Conservation (phyloP, 2,329 filamentous ascomycete species). For the Chaetoscypha palmicola region DNA sequence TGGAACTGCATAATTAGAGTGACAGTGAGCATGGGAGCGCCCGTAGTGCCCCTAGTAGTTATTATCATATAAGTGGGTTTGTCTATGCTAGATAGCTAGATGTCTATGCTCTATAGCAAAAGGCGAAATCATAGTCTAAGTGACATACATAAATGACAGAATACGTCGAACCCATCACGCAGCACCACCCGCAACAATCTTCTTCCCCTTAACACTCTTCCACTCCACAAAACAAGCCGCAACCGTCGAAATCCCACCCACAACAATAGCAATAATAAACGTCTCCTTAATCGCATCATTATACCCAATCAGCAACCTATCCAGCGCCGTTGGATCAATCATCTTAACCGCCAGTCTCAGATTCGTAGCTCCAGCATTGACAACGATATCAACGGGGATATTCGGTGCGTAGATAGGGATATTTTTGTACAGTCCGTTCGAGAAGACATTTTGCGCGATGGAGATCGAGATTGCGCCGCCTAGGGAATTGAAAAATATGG, state of each 20-base stretch:
- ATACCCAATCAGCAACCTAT: constrained; percentile 37
- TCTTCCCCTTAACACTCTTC: constrained; percentile 30
- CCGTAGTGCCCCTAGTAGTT: no score
- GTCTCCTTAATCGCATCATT: constrained; percentile 22
- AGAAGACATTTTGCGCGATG: constrained; percentile 46
- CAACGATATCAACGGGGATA: constrained; percentile 25
- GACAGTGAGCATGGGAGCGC: no score
- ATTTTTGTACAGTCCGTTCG: constrained; percentile 22
- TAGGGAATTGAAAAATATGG: constrained; percentile 52
- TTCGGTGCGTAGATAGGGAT: constrained; percentile 31
- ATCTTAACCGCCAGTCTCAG: constrained; percentile 32
- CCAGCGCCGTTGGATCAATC: constrained; percentile 26
- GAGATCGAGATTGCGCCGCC: constrained; percentile 53
- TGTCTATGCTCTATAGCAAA: no score
- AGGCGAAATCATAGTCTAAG: no score
- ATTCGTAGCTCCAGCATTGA: constrained; percentile 38
- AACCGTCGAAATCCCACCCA: constrained; percentile 24
- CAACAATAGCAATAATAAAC: constrained; percentile 27
- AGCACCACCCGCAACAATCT: constrained; percentile 20
- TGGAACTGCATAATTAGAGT: no score
- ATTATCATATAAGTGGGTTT: no score
- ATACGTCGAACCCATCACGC: no score
- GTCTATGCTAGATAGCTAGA: no score
- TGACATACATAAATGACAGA: no score
- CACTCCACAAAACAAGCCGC: constrained; percentile 28